These are phyloP conservation scores for Oryza meridionalis DNA, from an alignment of 176 grass and related monocot genomes.

Conservation along the genomic window DNA sequence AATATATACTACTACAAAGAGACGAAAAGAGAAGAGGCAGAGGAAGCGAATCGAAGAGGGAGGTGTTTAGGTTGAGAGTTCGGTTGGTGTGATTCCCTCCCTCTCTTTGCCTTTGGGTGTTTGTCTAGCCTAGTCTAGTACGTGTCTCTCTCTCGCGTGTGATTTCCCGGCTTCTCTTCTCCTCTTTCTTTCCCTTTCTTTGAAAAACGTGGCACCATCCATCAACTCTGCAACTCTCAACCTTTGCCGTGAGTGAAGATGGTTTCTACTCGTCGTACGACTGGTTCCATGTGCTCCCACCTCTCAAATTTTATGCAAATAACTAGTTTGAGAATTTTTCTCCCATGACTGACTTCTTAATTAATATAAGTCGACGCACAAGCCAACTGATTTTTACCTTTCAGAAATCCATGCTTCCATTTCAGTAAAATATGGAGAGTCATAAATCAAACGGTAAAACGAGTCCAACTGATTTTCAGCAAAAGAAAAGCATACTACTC, in stretches of 20 bases:
- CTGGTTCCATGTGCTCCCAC: too few species aligned
- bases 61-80: slow-evolving; percentile 42
- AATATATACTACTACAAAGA: neutral
- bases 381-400: neutral
- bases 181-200: too few species aligned
- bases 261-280: too few species aligned
- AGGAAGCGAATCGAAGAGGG: neutral
- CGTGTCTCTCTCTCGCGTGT: neutral
- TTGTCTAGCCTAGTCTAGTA: too few species aligned
- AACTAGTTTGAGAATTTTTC: neutral
- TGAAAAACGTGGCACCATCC: too few species aligned
- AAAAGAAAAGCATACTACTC: neutral
- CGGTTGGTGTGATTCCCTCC: slow-evolving; percentile 42
- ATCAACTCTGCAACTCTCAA: too few species aligned
- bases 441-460: too few species aligned
- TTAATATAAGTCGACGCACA: neutral
- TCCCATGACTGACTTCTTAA: neutral
- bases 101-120: neutral
- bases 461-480: neutral
- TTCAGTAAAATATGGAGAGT: neutral
- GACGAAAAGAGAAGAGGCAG: too few species aligned
- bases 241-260: too few species aligned
- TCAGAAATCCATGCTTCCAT: neutral
- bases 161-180: neutral
- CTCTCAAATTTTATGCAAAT: neutral